Percentiles rank a stretch among this genome's conserved stretches.
These are phyloP conservation scores for Phytophthora meadii DNA, from an alignment of 352 stramenopile species.

Conservation along the genomic window DNA sequence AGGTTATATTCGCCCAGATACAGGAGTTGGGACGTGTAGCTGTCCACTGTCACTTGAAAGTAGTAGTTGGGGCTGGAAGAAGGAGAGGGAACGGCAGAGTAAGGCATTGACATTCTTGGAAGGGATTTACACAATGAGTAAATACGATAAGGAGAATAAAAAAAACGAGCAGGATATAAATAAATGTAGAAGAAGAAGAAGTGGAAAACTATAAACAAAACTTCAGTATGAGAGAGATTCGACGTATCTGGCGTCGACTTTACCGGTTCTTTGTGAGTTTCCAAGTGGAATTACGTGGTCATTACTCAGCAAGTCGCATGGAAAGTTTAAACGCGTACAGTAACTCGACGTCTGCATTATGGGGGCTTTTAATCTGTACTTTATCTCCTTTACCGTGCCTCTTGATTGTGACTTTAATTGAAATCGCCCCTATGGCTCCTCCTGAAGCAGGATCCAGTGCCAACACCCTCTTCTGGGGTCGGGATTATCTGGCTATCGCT, in stretches of 20 bases:
- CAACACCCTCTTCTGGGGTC: slow-evolving; percentile 14
- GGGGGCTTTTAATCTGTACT: slow-evolving; percentile 3
- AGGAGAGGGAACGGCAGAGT: slow-evolving; percentile 12
- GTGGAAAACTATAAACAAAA: slow-evolving; percentile 1
- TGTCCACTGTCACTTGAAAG: slow-evolving; percentile 36
- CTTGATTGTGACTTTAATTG: slow-evolving; percentile 4
- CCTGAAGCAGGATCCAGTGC: slow-evolving; percentile 7
- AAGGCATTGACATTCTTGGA: slow-evolving; percentile 18
- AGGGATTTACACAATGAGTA: neutral
- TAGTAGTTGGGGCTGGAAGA: slow-evolving; percentile 27
- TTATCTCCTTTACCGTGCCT: slow-evolving; percentile 15
- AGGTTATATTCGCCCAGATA: slow-evolving; percentile 52
- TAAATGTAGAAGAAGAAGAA: too few relatives aligned
- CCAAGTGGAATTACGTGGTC: slow-evolving; percentile 22
- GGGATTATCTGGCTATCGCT: slow-evolving; percentile 11
- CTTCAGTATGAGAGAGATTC: neutral
- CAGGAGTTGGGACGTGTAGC: slow-evolving; percentile 26
- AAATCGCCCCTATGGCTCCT: slow-evolving; percentile 6
- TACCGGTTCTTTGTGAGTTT: slow-evolving; percentile 19
- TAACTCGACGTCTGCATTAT: slow-evolving; percentile 1
- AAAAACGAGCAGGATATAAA: neutral
- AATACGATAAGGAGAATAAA: neutral
- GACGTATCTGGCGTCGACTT: neutral
- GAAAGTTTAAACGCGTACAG: slow-evolving; percentile 7
- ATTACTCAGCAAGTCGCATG: slow-evolving; percentile 14